Evolutionary conservation across 352 stramenopile genomes (phyloP).

Genomic region (Halophytophthora batemanensis): DNA sequence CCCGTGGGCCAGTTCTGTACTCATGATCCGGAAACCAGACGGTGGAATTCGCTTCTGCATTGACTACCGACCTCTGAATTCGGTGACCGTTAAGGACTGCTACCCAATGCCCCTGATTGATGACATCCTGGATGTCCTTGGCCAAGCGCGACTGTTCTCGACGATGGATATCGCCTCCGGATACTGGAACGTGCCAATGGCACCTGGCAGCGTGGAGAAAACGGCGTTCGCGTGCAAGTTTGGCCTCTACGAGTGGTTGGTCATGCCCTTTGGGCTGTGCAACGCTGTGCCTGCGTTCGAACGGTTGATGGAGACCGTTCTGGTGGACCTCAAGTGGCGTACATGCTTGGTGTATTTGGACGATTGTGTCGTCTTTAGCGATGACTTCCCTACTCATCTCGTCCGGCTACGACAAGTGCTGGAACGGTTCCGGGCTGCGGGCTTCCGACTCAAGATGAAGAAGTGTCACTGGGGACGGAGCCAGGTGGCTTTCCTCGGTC

Average conservation of each 20-base stretch:
- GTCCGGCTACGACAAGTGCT: constrained; percentile 1
- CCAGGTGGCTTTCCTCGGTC: constrained; percentile 3
- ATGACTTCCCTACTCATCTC: constrained; percentile 1
- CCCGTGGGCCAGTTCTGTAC: constrained; percentile 7
- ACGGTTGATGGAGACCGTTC: constrained; percentile 2
- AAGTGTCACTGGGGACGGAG: constrained; percentile 2
- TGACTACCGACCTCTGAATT: constrained; percentile 10
- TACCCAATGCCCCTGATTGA: constrained; percentile 12
- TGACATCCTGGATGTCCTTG: constrained; percentile 8
- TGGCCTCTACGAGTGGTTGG: constrained; percentile 2
- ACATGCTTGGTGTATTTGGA: constrained; percentile 3
- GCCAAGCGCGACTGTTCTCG: constrained; percentile 5
- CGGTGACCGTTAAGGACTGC: constrained; percentile 9
- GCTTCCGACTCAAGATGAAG: constrained; percentile 3
- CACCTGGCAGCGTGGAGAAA: not conserved
- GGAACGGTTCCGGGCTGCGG: not conserved
- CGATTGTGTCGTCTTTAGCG: constrained; percentile 4
- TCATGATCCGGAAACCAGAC: constrained; percentile 11
- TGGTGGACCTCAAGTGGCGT: constrained; percentile 3
- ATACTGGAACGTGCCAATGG: constrained; percentile 5
- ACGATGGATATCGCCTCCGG: constrained; percentile 4
- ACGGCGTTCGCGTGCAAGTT: constrained; percentile 3
- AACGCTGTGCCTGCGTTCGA: constrained; percentile 3
- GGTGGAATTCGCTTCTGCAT: constrained; percentile 14
- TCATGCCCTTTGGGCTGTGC: constrained; percentile 1